Percentiles rank a stretch among this genome's conserved stretches.
Conservation (phyloP, 1,284 basidiomycete genomes). For the Apiotrichum domesticum region DNA sequence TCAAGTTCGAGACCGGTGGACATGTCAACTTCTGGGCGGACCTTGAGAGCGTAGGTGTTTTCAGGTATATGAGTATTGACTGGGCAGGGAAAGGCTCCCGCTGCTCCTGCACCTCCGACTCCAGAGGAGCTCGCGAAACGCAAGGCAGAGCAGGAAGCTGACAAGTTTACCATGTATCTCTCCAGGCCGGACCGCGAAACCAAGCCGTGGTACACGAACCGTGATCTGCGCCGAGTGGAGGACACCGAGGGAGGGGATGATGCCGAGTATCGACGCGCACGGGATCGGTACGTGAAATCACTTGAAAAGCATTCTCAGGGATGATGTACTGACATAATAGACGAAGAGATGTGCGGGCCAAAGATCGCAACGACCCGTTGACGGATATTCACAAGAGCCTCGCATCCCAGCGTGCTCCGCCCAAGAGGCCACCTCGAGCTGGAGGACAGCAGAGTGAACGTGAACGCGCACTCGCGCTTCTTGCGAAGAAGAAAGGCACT, state of each 20-base stretch:
- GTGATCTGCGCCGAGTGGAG: constrained; percentile 38
- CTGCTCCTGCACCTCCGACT: neutral
- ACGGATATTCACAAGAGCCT: constrained; percentile 29
- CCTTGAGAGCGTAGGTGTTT: constrained; percentile 32
- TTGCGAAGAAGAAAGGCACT: constrained; percentile 28
- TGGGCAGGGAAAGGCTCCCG: neutral
- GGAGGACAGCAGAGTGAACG: constrained; percentile 30
- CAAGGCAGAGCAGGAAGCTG: constrained; percentile 38
- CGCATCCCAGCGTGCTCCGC: neutral
- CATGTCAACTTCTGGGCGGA: constrained; percentile 48
- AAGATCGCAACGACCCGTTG: constrained; percentile 39
- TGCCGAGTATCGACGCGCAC: constrained; percentile 34
- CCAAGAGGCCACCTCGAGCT: neutral
- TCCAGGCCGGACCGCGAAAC: constrained; percentile 45
- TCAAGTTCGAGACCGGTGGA: constrained; percentile 21
- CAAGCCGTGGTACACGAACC: constrained; percentile 47
- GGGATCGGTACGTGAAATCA: constrained; percentile 28
- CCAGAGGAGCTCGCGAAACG: constrained; percentile 28
- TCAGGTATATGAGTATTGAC: neutral
- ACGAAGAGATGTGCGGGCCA: constrained; percentile 40
- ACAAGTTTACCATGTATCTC: constrained; percentile 47
- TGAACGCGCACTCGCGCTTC: constrained; percentile 41
- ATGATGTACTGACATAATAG: constrained; percentile 17
- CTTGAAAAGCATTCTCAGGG: neutral
- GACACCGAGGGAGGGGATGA: constrained; percentile 42